Base-by-base conservation (phyloP, 495 filamentous ascomycete species). In the Talaromyces proteolyticus region DNA sequence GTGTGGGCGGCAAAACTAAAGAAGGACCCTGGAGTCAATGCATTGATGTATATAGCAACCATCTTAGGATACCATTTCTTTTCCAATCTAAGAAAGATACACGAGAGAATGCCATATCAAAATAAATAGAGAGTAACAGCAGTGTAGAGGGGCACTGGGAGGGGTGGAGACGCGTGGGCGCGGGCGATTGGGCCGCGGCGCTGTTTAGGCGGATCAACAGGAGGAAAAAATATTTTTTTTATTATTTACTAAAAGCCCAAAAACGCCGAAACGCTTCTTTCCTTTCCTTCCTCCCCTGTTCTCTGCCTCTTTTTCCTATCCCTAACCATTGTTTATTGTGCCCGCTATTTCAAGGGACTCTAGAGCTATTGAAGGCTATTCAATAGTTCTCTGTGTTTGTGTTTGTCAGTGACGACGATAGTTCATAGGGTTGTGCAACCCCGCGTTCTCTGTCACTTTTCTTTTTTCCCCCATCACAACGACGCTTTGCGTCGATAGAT, bases 81-180 rank as follows among this genome's bases (percentile, higher is more conserved):
- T 34, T 34, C 14, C n/a, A n/a, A n/a, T n/a, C n/a, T n/a, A n/a
- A n/a, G n/a, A n/a, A n/a, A n/a, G n/a, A n/a, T n/a, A n/a, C n/a
- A n/a, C n/a, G n/a, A n/a, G n/a, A n/a, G n/a, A n/a, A n/a, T n/a
- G n/a, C n/a, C n/a, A n/a, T n/a, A n/a, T n/a, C n/a, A n/a, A n/a
- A n/a, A n/a, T n/a, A n/a, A n/a, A n/a, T n/a, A n/a, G n/a, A n/a
- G n/a, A n/a, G n/a, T n/a, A n/a, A n/a, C n/a, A n/a, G n/a, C n/a
- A n/a, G n/a, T n/a, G n/a, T n/a, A n/a, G 29, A 34, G 29, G 29
- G 29, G 29, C 29, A 34, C 26, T 8, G 29, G 8, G 47, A 29
- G 37, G 47, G 47, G 37, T 49, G 47, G 47, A 40, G 47, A 40
- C 16, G 47, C 47, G 47, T 49, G 47, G 29, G 47, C 7, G 3